Percentiles rank a stretch among this genome's conserved stretches.
These are phyloP conservation scores for Mytilinidion resinicola DNA, from an alignment of 495 filamentous ascomycete genomes.

Conservation along the genomic window DNA sequence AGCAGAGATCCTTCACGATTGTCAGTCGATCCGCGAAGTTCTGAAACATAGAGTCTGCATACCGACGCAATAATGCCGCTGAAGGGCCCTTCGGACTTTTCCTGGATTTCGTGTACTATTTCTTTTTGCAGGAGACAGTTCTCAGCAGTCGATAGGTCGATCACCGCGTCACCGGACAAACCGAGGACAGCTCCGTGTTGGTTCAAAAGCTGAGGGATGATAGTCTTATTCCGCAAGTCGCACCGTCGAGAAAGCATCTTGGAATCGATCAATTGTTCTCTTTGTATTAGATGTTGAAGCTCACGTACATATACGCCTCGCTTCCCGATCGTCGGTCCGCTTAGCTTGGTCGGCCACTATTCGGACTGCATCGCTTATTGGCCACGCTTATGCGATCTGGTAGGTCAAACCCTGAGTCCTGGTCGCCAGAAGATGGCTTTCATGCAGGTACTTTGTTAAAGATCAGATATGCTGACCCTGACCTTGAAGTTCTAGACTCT, in stretches of 20 bases:
- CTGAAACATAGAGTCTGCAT: background rate
- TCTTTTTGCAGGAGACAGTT: constrained; percentile 33
- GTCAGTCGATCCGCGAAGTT: background rate
- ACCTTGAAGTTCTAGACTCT: no score
- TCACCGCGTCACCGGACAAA: constrained; percentile 3
- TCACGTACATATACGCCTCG: background rate
- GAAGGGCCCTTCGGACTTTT: background rate
- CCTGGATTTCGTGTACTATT: constrained; percentile 8
- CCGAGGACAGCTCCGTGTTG: background rate
- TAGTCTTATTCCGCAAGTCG: background rate
- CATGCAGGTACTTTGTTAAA: no score
- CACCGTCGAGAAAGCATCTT: constrained; percentile 13
- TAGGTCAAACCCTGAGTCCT: no score
- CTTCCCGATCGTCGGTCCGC: constrained; percentile 3
- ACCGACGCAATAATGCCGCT: background rate
- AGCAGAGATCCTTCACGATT: constrained; percentile 30
- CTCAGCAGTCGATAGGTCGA: constrained; percentile 34
- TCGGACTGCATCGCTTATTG: background rate
- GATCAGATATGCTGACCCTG: no score
- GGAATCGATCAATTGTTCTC: background rate
- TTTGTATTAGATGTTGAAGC: background rate
- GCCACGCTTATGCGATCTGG: no score
- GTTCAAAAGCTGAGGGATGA: constrained; percentile 9
- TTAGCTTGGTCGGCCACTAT: background rate
- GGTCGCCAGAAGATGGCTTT: no score